Evolutionary conservation across 208 protist genomes (phyloP), one percentile per base, ranked within the genome.

Genomic region (Crithidia brevicula): DNA sequence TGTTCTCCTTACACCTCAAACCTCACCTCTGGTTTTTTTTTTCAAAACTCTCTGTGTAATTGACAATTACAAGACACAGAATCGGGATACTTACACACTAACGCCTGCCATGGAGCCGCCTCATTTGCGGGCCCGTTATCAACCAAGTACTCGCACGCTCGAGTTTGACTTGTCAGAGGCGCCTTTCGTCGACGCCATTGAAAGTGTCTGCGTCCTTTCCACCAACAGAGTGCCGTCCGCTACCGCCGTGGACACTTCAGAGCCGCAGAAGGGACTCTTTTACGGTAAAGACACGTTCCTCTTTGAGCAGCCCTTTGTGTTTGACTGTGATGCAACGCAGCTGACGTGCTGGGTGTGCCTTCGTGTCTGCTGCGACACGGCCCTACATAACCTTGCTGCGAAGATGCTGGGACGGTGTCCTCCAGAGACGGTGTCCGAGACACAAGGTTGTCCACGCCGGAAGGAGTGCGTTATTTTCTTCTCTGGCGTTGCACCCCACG

Each of bases 281-380:
- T 73, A 60, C 50, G 70, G 76, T 8, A 54, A 50, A 4, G 71
- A 77, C 59, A 50, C 59, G 8, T 81, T 81, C 53, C 9, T 60
- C 16, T 59, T 77, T 7, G 59, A 72, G 6, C 31, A 4, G 2
- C 63, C 61, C 4, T 71, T 76, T 16, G 47, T 50, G 2, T 57
- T 71, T 30, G 46, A 27, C 36, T 4, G 42, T n/a, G 65, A 54
- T 20, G 0, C 11, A 15, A 54, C 49, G 3, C 23, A 30, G 18
- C 27, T 67, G 4, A 20, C 28, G 42, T 75, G 69, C 23, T 64
- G 59, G 36, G 2, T 75, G 69, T 40, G 61, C 18, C 15, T 75
- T 30, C 69, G 60, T 27, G 46, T 68, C 46, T 51, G 34, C 30
- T 23, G 36, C 42, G 15, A 7, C 10, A 15, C 27, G 6, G 30